Evolutionary conservation across 1,139 yeast species (phyloP).

Genomic region (Hansenula sp.): DNA sequence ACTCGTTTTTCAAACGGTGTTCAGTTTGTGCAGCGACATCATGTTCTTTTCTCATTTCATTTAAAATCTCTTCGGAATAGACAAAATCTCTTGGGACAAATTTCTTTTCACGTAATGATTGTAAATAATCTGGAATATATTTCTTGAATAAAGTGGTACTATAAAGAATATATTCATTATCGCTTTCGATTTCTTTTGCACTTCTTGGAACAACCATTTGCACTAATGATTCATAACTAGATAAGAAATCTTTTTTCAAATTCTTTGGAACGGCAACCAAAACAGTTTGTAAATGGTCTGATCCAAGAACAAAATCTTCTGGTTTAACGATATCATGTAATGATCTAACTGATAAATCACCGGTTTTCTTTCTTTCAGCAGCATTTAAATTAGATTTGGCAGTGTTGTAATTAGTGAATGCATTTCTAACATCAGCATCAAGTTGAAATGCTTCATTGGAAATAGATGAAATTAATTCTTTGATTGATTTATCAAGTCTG

Average conservation of each 20-base stretch:
- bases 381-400: conserved; percentile 84
- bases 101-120: conserved; percentile 75
- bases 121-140: conserved; percentile 62
- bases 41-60: conserved; percentile 71
- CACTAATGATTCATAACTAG: conserved; percentile 69
- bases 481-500: conserved; percentile 78
- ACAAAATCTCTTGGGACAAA: conserved; percentile 93
- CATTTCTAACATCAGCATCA: conserved; percentile 75
- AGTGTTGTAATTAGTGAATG: conserved; percentile 65
- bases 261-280: conserved; percentile 82
- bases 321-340: conserved; percentile 85
- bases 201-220: conserved; percentile 90
- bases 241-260: conserved; percentile 54
- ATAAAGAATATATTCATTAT: conserved; percentile 68
- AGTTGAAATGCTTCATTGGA: conserved; percentile 75
- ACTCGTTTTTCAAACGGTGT: conserved; percentile 68
- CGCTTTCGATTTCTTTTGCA: conserved; percentile 65
- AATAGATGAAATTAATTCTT: conserved; percentile 65
- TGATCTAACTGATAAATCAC: conserved; percentile 87
- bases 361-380: conserved; percentile 89
- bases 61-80: conserved; percentile 74
- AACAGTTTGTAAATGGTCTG: conserved; percentile 81
- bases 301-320: conserved; percentile 76
- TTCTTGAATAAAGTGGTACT: conserved; percentile 84
- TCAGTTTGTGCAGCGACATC: conserved; percentile 73